Percentiles rank a stretch among this genome's conserved stretches.
Evolutionary conservation across 75 land plant species (phyloP).

Genomic region (Pseudotsuga menziesii): DNA sequence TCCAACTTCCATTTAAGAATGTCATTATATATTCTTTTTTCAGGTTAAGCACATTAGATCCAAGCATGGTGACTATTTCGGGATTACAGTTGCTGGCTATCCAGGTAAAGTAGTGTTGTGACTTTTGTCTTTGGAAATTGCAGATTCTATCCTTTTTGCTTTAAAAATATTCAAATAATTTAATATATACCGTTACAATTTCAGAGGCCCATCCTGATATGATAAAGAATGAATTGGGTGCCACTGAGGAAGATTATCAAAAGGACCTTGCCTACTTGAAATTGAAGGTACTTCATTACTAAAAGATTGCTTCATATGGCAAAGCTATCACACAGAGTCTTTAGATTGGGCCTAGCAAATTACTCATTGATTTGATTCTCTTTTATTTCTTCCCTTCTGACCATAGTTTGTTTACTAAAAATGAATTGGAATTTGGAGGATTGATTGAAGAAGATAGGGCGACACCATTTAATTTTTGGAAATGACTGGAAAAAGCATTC

Average conservation of each 20-base stretch:
- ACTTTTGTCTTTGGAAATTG: background rate
- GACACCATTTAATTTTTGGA: background rate
- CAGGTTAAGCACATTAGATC: conserved; percentile 85
- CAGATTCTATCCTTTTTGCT: background rate
- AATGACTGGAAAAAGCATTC: background rate
- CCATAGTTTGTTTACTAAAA: background rate
- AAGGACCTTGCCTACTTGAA: conserved; percentile 86
- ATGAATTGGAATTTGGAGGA: background rate
- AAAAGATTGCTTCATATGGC: background rate
- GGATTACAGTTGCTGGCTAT: conserved; percentile 98
- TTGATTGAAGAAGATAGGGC: background rate
- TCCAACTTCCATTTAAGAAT: background rate
- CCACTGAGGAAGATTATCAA: conserved; percentile 63
- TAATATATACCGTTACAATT: conserved; percentile 4
- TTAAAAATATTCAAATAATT: conserved; percentile 5
- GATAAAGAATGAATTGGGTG: conserved; percentile 53
- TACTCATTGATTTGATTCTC: background rate
- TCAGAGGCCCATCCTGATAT: conserved; percentile 97
- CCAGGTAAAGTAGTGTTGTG: conserved; percentile 53
- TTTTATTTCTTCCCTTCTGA: background rate
- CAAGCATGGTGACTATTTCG: conserved; percentile 87
- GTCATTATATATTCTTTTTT: background rate
- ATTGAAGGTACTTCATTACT: conserved; percentile 36
- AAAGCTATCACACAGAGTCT: background rate
- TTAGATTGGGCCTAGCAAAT: background rate